Conservation (phyloP, 2,329 filamentous ascomycete genomes). For the Ceratocystis destructans region DNA sequence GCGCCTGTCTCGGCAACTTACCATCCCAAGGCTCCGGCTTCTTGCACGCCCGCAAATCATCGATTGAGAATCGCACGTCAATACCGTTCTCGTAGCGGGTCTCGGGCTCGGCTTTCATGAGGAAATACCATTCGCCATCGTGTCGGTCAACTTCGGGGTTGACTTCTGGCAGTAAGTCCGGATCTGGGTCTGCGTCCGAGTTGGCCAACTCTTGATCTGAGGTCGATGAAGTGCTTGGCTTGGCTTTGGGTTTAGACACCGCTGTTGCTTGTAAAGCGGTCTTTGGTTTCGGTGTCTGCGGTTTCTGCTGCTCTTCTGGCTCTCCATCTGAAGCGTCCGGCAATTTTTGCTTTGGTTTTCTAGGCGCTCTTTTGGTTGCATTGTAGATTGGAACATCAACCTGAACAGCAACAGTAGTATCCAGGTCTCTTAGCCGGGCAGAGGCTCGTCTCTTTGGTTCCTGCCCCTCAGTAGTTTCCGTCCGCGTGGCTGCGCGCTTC, state of each 20-base stretch:
- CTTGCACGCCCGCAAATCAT: constrained; percentile 60
- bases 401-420: not conserved
- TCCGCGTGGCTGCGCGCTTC: constrained; percentile 12
- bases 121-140: constrained; percentile 48
- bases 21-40: constrained; percentile 87
- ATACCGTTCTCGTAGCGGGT: constrained; percentile 72
- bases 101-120: constrained; percentile 81
- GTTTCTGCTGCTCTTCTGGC: not conserved
- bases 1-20: constrained; percentile 29
- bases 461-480: constrained; percentile 3
- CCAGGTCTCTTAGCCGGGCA: constrained; percentile 11
- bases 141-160: constrained; percentile 31
- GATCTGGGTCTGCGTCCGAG: constrained; percentile 24
- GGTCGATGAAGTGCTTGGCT: not conserved
- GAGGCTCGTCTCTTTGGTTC: constrained; percentile 16
- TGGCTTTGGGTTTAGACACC: constrained; percentile 5
- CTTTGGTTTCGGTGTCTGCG: not conserved
- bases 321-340: not conserved
- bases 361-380: not conserved
- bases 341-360: not conserved
- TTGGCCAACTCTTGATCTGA: not conserved
- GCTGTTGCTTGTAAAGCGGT: not conserved
- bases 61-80: constrained; percentile 88
- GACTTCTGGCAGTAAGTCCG: constrained; percentile 27
- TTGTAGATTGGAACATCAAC: too few species aligned